Evolutionary conservation across 768 basidiomycete genomes (phyloP), one percentile per base, ranked within the genome.

Genomic region (Mrakia blollopis): DNA sequence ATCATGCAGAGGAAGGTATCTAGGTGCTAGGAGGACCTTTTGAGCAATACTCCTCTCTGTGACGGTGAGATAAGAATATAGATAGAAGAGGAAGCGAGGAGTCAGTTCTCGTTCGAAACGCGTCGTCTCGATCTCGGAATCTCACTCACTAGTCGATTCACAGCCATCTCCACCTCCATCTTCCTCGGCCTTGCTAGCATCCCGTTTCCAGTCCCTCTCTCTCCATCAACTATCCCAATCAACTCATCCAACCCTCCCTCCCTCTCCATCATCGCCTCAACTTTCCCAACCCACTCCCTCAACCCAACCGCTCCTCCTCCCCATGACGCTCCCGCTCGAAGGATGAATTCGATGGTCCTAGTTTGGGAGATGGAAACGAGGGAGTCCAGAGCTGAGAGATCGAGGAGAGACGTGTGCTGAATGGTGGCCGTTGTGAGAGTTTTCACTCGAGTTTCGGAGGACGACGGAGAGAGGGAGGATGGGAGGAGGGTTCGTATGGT

Each of bases 151-250:
- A 69, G n/a, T 69, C 67, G 35, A 14, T 39, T 41, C 11, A 69
- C 41, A 25, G 41, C 41, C 37, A 41, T 41, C 41, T 28, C 41
- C 9, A 69, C 41, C 41, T 69, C 67, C 21, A 28, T 23, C n/a
- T 13, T 69, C n/a, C 67, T 69, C 41, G 67, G 67, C n/a, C 41
- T 69, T 18, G 67, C 67, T 23, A 69, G n/a, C n/a, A 39, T 39
- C 41, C 67, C 67, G n/a, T 69, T 41, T 41, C 35, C 35, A 21
- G 21, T n/a, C 13, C 67, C 41, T 21, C 67, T 41, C 14, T 35
- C 67, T 25, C 35, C n/a, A 23, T 69, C 67, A 25, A 47, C 67
- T 13, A 69, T 69, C 41, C 25, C 25, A 8, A 57, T 28, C 57
- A 57, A 13, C 25, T 44, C 41, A 23, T 69, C 67, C 67, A 69